These are phyloP conservation scores for Scutellaria minor DNA, from an alignment of 257 asterid species.

Conservation along the genomic window DNA sequence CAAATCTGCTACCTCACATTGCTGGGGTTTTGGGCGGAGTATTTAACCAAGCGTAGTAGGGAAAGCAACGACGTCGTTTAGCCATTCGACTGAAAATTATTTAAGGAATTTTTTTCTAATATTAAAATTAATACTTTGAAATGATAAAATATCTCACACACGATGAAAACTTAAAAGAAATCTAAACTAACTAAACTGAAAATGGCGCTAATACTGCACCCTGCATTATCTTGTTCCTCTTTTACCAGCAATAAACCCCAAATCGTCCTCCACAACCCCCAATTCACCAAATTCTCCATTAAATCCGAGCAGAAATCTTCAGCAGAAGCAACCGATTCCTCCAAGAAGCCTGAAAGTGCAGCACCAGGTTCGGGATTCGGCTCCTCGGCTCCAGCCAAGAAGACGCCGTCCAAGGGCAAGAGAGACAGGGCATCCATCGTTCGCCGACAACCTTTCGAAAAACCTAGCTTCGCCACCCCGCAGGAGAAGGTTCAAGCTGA, in stretches of 20 bases:
- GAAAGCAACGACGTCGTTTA: neutral
- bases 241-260: conserved; percentile 43
- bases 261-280: conserved; percentile 43
- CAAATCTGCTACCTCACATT: neutral
- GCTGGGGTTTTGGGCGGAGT: too few relatives aligned
- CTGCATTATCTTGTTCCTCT: conserved; percentile 46
- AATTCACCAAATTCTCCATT: conserved; percentile 38
- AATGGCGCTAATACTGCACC: conserved; percentile 79
- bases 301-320: conserved; percentile 59
- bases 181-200: conserved; percentile 36
- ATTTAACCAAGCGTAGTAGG: neutral
- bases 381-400: conserved; percentile 54
- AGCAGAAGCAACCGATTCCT: conserved; percentile 42
- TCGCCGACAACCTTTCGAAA: conserved; percentile 67
- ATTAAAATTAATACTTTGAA: too few relatives aligned
- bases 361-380: conserved; percentile 77
- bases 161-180: conserved; percentile 22
- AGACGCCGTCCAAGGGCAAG: conserved; percentile 60
- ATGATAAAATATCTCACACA: too few relatives aligned
- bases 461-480: conserved; percentile 60
- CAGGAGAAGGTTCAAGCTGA: conserved; percentile 51
- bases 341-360: conserved; percentile 41
- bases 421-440: conserved; percentile 67
- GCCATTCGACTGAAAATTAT: neutral
- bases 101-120: too few relatives aligned